Base-by-base conservation (phyloP, 2,329 filamentous ascomycete genomes). In the Cladophialophora psammophila region DNA sequence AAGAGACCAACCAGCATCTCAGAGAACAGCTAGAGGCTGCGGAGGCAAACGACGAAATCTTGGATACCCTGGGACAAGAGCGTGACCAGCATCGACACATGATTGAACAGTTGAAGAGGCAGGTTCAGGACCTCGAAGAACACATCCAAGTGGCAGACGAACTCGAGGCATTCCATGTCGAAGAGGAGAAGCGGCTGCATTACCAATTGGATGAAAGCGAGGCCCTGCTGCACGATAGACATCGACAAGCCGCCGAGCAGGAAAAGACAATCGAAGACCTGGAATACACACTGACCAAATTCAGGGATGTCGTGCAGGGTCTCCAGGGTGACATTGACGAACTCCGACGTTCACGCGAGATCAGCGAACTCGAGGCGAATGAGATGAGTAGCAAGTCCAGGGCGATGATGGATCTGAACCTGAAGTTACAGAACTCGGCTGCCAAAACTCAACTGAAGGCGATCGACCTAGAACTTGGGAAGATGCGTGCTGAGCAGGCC, bases 371-470 rank as follows among this genome's bases (percentile, higher is more conserved):
- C 15, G 94, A 98, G 77, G 93, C 94, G 0, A 93, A 94, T 76
- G 93, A 98, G 77, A 87, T 98, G 63, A 94, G 90, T 71, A 91
- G 88, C 74, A 91, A 93, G 69, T 96, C 94, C 53, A 88, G 93
- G 69, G 93, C 94, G 62, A 96, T 99, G 90, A 91, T 97, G 87
- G 94, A 99, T 75, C 86, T 99, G 54, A 98, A 98, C 78, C 87
- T 94, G 86, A 96, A 96, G 80, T 86, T 99, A 52, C 94, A 97
- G 75, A 87, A 91, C 64, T 96, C 93, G 12, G 93, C 93, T 10
- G 87, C 93, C 48, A 97, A 97, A 82, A 91, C 94, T 2, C 94
- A 97, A 77, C 90, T 92, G 75, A 98, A 97, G 82, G 93, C 93
- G 0, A 96, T 99, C 69, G 94, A 97, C 72, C 84, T 97, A 35